Evolutionary conservation across 495 filamentous ascomycete genomes (phyloP), one percentile per base, ranked within the genome.

Genomic region (Penicillium chermesinum): DNA sequence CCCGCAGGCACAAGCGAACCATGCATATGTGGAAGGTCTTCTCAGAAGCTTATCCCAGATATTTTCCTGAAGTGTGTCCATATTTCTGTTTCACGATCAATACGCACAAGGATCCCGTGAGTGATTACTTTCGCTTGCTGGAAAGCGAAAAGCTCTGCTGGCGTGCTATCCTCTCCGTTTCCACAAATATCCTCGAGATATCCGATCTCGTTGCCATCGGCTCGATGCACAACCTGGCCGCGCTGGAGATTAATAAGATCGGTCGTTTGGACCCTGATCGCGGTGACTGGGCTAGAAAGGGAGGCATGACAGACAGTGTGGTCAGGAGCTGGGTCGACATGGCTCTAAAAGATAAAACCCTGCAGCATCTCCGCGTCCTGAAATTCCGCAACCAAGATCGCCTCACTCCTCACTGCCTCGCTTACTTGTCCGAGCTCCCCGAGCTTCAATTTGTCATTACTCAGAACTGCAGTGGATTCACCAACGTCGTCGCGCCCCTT

Each of bases 21-120:
- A 19, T 69, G 10, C 48, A 69, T 18, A 67, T 69, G 64, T 75
- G 72, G 72, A 73, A 67, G 35, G 50, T 75, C n/a, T 57, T 73
- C 34, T 52, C 60, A 7, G 63, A 49, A 9, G 49, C 41, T 10
- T 72, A 73, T 46, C 65, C 69, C 3, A n/a, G n/a, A 27, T 7
- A 30, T 70, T 20, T 72, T 73, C 14, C 39, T 43, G 15, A 21
- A 50, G 12, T 58, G 15, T 40, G 55, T 15, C 57, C 47, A 12
- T 52, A 61, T 30, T 66, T 61, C 36, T 41, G 41, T 4, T 54
- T 69, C 30, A 53, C 46, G 10, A 58, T 65, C 18, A 48, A 49
- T 4, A 39, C 41, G 7, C 62, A 64, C 9, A 54, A 32, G 21
- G 38, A 58, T 45, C 48, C 64, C 1, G 38, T 73, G 38, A 39